Conservation (phyloP, 129 eudicot species). For the Pittosporum tobira region DNA sequence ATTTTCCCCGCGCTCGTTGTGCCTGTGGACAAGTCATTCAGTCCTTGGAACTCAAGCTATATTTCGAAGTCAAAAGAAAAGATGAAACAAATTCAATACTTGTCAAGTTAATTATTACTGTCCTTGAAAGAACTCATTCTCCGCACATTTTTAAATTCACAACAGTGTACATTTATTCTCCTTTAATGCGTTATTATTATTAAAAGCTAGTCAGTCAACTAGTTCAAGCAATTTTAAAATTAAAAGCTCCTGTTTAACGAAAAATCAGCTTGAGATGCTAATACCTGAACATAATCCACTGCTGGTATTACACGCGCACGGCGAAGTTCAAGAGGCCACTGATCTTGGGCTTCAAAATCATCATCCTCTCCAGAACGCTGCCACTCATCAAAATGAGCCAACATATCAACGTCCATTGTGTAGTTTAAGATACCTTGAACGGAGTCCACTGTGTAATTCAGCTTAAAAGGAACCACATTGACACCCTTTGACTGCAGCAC, state of each 20-base stretch:
- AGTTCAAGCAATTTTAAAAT: too few species aligned
- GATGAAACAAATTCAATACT: too few species aligned
- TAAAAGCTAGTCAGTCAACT: too few species aligned
- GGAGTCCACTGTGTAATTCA: constrained; percentile 62
- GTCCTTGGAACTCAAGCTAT: neutral
- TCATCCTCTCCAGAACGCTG: constrained; percentile 66
- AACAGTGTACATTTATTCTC: too few species aligned
- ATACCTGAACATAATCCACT: constrained; percentile 82
- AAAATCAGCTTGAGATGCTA: neutral
- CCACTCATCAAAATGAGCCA: constrained; percentile 92
- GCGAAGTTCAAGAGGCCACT: constrained; percentile 84
- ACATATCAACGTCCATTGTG: constrained; percentile 98
- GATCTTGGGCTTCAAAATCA: constrained; percentile 90
- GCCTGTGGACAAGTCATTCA: constrained; percentile 33
- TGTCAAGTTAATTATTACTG: too few species aligned
- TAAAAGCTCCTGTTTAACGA: neutral
- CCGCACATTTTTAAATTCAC: too few species aligned
- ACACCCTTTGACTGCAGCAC: constrained; percentile 78
- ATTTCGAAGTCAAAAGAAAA: too few species aligned
- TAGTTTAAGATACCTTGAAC: constrained; percentile 90
- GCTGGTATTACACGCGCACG: constrained; percentile 82
- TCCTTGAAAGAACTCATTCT: too few species aligned
- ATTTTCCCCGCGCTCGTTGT: constrained; percentile 78
- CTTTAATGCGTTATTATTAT: too few species aligned
- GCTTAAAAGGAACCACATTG: constrained; percentile 64